These are phyloP conservation scores for Oryza australiensis DNA, from an alignment of 176 grass and related monocot genomes.

Conservation along the genomic window DNA sequence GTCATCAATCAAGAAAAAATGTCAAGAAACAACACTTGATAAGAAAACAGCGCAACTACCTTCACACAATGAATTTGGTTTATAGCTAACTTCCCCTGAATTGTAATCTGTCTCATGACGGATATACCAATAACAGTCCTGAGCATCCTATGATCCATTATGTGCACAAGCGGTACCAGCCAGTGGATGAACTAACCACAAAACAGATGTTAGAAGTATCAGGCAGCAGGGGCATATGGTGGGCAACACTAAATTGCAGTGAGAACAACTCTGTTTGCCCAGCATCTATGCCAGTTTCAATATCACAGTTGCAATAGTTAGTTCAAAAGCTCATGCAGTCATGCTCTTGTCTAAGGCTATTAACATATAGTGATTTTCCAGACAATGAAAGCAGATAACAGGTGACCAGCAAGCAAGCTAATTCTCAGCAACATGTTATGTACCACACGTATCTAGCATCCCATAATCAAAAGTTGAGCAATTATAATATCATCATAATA, in stretches of 20 bases:
- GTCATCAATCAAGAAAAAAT: not conserved
- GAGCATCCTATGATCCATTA: not conserved
- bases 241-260: not conserved
- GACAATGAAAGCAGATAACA: not conserved
- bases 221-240: not conserved
- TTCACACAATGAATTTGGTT: not conserved
- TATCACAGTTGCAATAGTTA: not conserved
- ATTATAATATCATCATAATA: conserved; percentile 7
- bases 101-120: not conserved
- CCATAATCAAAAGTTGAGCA: conserved; percentile 17
- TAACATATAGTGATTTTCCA: not conserved
- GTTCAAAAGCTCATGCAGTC: not conserved
- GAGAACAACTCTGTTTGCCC: not conserved
- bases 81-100: not conserved
- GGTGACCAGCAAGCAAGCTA: not conserved
- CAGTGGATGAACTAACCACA: not conserved
- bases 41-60: not conserved
- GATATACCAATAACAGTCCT: not conserved
- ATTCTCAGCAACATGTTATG: not conserved
- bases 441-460: conserved; percentile 13
- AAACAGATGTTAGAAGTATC: not conserved
- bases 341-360: not conserved
- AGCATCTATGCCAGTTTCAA: not conserved
- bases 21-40: not conserved
- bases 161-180: not conserved